phyloP scores from a whole-genome alignment of 345 rosid species.

The Eucalyptus regnans region DNA sequence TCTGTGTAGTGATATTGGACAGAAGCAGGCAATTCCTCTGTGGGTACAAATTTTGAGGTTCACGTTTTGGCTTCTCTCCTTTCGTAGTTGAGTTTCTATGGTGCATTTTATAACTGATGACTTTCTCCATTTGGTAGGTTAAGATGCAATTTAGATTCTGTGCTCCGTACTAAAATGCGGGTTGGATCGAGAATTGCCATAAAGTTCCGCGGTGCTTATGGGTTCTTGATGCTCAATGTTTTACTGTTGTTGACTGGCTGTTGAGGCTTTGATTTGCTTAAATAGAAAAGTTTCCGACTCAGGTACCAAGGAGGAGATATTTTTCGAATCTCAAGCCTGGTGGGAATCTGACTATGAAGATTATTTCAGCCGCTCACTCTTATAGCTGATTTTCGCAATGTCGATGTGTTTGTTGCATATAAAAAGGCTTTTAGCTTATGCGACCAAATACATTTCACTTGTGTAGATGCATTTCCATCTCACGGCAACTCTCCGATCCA shows the following conservation, averaged over 20 bases:
- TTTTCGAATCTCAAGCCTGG: constrained; percentile 49
- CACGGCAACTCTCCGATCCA: too few relatives aligned
- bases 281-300: background rate
- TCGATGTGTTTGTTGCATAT: background rate
- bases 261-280: background rate
- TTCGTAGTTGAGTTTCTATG: background rate
- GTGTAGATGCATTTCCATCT: too few relatives aligned
- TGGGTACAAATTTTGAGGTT: background rate
- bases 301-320: constrained; percentile 29
- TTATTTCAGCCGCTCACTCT: constrained; percentile 7
- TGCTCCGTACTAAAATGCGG: background rate
- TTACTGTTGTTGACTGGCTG: background rate
- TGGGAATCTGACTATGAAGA: constrained; percentile 60
- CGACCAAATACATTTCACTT: background rate
- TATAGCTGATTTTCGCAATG: background rate
- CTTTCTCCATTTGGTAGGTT: background rate
- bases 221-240: background rate
- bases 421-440: background rate
- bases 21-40: background rate
- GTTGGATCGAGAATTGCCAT: background rate
- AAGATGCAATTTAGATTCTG: background rate
- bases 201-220: background rate
- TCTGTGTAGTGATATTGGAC: background rate
- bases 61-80: background rate
- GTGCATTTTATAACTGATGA: background rate